Evolutionary conservation across 305 asterid species (phyloP), one percentile per base, ranked within the genome.

Genomic region (Fraxinus dipetala): DNA sequence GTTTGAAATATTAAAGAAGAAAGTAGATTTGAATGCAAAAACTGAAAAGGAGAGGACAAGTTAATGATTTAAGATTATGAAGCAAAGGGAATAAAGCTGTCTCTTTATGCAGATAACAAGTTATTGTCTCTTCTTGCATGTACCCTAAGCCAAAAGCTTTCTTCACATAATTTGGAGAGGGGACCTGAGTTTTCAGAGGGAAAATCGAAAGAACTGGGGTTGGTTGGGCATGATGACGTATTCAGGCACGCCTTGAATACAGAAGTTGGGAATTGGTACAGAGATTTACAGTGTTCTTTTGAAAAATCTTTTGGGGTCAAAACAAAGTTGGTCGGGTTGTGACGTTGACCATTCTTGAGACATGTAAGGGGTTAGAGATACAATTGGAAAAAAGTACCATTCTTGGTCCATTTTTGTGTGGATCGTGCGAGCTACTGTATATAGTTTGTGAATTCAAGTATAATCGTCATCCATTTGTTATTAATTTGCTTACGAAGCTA

Each of bases 1-100:
- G 63, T 81, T 18, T 69, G 20, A 56, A 78, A 36, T 78, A 20
- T 28, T 77, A 34, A 70, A 2, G 8, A 8, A 32, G 77, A 32
- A 43, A 48, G 72, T 38, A 13, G 24, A 65, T 67, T 32, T 18
- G 30, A 65, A 77, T 83, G 79, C 78, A 34, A 59, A 56, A 63
- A 80, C 65, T 75, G 89, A 87, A 86, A 89, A 80, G 67, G 90
- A 87, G 81, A 63, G 78, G 85, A 76, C 86, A 79, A 28, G 83
- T 54, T 61, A 56, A 77, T 84, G 83, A 87, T 89, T 80, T 84
- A 87, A 78, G 86, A 86, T 36, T 65, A 80, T 48, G 82, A 83
- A 89, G 90, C 93, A 93, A 87, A 91, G 86, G 88, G 97, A 93
- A 93, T 94, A 91, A 90, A 90, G 88, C 35, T 48, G 51, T 75